Base-by-base conservation (phyloP, 2,329 filamentous ascomycete genomes). In the Chaetomium globosum region DNA sequence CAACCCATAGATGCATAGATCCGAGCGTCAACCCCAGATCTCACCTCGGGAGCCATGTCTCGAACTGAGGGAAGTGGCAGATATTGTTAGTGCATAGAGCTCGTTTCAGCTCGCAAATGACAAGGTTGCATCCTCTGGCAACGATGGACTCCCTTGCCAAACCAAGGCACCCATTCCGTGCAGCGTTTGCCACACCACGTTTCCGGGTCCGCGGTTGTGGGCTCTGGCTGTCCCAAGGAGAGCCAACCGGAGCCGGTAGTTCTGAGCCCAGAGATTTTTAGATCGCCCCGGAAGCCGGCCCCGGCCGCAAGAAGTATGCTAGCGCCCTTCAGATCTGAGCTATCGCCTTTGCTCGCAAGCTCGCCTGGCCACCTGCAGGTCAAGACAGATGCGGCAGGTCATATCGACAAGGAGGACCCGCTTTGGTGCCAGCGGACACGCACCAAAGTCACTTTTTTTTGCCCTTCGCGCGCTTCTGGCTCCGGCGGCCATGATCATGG, bases 351-450 rank as follows among this genome's bases (percentile, higher is more conserved):
- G 52, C 28, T 43, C 30, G 30, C 36, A 28, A 43, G 39, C 56
- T 43, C 16, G 43, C 30, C 55, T 59, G 53, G 54, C 59, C 30
- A 21, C 8, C 48, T 63, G 64, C 64, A 65, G 63, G 59, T 43
- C 51, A 58, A 10, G 39, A 59, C 59, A 23, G 59, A 65, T 65
- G 30, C 36, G 59, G 64, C 59, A 65, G 59, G 61, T 51, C 33
- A 39, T 48, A 43, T 31, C 58, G 46, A 57, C 39, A 33, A 56
- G 28, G 21, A 8, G 55, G 26, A 33, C 36, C 33, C 28, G 28
- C 31, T 39, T 39, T 43, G 13, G 7, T 36, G 30, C 52, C 33
- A 36, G 61, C 63, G 36, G 36, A 16, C 55, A 36, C 13, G 48
- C 51, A 28, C 36, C 48, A 52, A 53, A 39, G 28, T n/a, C 5